Evolutionary conservation across 2,329 filamentous ascomycete genomes (phyloP), one percentile per base, ranked within the genome.

Genomic region (Fusarium devonianum): DNA sequence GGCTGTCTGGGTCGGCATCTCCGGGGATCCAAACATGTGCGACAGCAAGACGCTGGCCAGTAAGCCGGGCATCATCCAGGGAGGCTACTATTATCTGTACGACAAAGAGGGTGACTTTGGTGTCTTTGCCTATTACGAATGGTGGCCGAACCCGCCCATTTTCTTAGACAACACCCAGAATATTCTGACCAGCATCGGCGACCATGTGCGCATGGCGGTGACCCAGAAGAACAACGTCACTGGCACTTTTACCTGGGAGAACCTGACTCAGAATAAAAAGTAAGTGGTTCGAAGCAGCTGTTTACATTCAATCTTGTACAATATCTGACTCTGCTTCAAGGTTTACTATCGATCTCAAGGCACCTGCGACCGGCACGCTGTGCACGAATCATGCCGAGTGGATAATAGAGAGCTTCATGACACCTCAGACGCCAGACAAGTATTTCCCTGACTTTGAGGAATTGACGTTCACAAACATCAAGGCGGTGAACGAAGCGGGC

Each of bases 81-180:
- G 42, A 13, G 48, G 48, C 0, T 51, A 47, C 17, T 51, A 47
- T 12, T 47, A 51, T 13, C 2, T 47, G 4, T 47, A 47, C 13
- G 28, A 51, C 12, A 38, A 38, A 4, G 35, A 51, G 10, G 48
- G 48, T 0, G 48, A 51, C 10, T 51, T 37, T 28, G 42, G 48
- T 17, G 48, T 51, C 10, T 51, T 41, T 47, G 42, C 42, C 2
- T 51, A 47, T 7, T 51, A 51, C 12, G 48, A 51, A 21, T 51
- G 48, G 48, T 51, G 29, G 11, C 48, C 48, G 1, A 28, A 47
- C 14, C 36, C 42, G 0, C 42, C 43, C 1, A 26, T 32, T 13
- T 47, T 41, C n/a, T 21, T 49, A 14, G 45, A 49, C 25, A 32
- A 49, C 25, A 47, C 23, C 0, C 12, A 47, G 14, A 37, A 32